Conservation (phyloP, 2,329 filamentous ascomycete genomes). For the Colletotrichum sp. region DNA sequence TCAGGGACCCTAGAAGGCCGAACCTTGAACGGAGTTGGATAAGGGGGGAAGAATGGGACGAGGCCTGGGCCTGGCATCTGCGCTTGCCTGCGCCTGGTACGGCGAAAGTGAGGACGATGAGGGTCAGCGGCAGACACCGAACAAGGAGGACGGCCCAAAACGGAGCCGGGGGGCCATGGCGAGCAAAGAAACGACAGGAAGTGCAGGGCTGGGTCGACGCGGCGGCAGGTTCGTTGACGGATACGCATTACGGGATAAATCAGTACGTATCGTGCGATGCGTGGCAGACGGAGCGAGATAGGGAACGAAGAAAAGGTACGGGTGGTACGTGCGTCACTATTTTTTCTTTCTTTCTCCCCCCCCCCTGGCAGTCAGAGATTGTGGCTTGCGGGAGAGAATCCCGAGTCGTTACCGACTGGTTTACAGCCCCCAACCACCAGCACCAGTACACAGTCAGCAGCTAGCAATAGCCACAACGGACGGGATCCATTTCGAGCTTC, state of each 20-base stretch:
- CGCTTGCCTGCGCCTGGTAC: not conserved
- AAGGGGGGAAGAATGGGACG: conserved; percentile 11
- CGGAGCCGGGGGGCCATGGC: not conserved
- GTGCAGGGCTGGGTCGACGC: conserved; percentile 1
- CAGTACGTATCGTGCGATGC: not conserved
- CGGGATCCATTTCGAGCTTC: not conserved
- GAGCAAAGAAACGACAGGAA: not conserved
- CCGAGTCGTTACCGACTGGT: conserved; percentile 4
- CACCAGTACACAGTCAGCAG: not conserved
- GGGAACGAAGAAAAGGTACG: not conserved
- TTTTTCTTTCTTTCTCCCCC: not conserved
- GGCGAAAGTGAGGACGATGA: not conserved
- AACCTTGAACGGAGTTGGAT: conserved; percentile 13
- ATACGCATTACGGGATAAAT: not conserved
- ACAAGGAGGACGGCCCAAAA: conserved; percentile 9
- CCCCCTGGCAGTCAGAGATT: not conserved
- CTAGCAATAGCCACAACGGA: not conserved
- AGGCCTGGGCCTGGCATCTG: not conserved
- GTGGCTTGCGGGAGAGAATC: conserved; percentile 4
- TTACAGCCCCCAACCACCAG: not conserved
- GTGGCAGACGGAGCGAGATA: not conserved
- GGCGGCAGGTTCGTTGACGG: not conserved
- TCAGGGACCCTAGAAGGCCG: conserved; percentile 13
- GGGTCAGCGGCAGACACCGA: conserved; percentile 12
- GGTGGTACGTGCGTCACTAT: conserved; percentile 1